Evolutionary conservation across 2,329 filamentous ascomycete genomes (phyloP), one percentile per base, ranked within the genome.

Genomic region (Geoglossum cookeanum): DNA sequence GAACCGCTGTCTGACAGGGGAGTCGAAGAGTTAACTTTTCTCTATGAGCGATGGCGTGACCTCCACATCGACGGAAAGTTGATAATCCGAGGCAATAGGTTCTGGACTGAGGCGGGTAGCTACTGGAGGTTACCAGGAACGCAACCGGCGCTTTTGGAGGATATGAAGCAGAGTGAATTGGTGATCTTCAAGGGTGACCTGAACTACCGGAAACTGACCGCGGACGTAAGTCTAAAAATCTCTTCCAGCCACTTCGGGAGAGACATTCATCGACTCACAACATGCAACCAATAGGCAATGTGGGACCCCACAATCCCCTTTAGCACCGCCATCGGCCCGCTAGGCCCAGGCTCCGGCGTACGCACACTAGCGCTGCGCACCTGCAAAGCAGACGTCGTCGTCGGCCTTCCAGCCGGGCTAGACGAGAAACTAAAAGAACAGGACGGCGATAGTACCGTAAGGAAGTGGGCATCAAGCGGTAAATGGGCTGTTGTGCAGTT

Each of bases 151-250:
- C 72, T 98, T 11, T 77, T 80, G 56, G 77, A 86, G 5, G 91
- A 97, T 65, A 71, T 98, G 58, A 84, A 89, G 73, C 72, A 80
- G 60, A 87, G 85, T 62, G 87, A 95, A 68, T 75, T 98, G 17
- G 87, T 95, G 11, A 81, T 98, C 58, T 97, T 97, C 75, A 98
- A 98, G 75, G 92, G 92, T 2, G 92, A 98, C 67, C 69, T 98
- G 63, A 98, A 98, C 72, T 98, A 97, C 70, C 78, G 92, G 60
- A 98, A 98, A 70, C 70, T 98, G 62, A 89, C 85, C 33, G 85
- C 81, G 54, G 92, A 98, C 75, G 88, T 91, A 72, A 74, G 84
- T 74, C 22, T 22, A 4, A 30, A 35, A 45, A 1, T 37, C 54
- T 29, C 35, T 17, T 58, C 33, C 15, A 32, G 30, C 57, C 29